phyloP scores from a whole-genome alignment of 2,329 filamentous ascomycete species.

The Colletotrichum sp. region DNA sequence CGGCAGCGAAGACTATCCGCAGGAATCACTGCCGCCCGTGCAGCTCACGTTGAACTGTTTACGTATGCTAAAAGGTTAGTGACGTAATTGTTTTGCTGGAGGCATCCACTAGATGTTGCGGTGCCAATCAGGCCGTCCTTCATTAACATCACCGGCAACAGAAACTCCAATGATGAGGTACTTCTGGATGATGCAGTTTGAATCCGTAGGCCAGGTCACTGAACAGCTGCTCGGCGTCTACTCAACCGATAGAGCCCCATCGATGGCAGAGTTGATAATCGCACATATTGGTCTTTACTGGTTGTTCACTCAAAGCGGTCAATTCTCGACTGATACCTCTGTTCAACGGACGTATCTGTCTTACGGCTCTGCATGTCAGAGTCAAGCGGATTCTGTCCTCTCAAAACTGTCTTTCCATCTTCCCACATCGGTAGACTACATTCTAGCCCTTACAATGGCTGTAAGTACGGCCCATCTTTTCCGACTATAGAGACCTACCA shows the following conservation, averaged over 20 bases:
- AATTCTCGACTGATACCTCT: neutral
- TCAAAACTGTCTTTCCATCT: neutral
- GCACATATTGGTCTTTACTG: neutral
- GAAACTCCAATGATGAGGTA: neutral
- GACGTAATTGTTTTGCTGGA: no score
- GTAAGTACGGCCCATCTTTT: neutral
- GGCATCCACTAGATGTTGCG: no score
- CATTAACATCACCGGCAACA: neutral
- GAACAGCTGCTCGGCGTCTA: neutral
- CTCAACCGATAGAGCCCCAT: neutral
- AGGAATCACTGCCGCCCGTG: neutral
- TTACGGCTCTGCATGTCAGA: neutral
- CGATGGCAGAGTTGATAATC: neutral
- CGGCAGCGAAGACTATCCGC: fast-evolving
- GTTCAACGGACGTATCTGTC: neutral
- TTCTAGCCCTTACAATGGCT: neutral
- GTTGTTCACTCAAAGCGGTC: neutral
- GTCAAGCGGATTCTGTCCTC: neutral
- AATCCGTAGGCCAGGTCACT: neutral
- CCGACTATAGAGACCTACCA: no score
- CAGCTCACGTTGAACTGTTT: neutral
- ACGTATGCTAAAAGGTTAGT: neutral
- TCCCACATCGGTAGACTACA: neutral
- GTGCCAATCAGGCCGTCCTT: no score
- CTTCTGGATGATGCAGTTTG: neutral